A percentile compares a stretch with the other conserved stretches of the same genome.
Conservation (phyloP, 2,329 filamentous ascomycete species). For the Thelonectria rubi region DNA sequence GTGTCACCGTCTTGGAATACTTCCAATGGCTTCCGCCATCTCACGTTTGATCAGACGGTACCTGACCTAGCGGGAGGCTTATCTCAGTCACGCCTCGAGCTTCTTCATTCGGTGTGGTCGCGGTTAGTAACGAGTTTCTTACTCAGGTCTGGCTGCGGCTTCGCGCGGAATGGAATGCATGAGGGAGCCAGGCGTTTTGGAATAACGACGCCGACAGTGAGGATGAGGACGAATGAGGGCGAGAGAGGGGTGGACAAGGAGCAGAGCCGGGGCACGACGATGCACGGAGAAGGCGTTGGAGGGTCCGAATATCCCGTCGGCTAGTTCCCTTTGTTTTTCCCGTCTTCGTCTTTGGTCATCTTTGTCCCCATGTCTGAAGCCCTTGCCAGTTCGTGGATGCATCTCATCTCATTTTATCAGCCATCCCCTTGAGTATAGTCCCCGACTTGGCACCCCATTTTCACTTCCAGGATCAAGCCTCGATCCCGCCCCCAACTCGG, state of each 20-base stretch:
- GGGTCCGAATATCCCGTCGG: conserved; percentile 27
- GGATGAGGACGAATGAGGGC: not conserved
- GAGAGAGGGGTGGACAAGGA: not conserved
- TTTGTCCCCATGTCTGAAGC: conserved; percentile 21
- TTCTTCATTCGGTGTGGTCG: conserved; percentile 25
- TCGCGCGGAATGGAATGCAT: not conserved
- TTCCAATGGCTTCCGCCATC: conserved; percentile 30
- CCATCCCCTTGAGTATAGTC: conserved; percentile 24
- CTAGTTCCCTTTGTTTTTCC: conserved; percentile 18
- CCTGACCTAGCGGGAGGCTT: conserved; percentile 38
- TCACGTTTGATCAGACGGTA: conserved; percentile 33
- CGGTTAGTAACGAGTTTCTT: conserved; percentile 14
- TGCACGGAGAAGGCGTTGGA: conserved; percentile 5
- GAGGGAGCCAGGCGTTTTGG: not conserved
- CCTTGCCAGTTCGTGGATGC: conserved; percentile 32
- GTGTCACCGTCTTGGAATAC: conserved; percentile 25
- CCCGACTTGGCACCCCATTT: conserved; percentile 36
- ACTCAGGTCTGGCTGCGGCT: conserved; percentile 7
- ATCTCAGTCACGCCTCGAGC: conserved; percentile 14
- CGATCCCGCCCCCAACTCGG: conserved; percentile 31
- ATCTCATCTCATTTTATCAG: conserved; percentile 30
- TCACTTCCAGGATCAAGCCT: conserved; percentile 29
- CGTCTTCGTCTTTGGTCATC: conserved; percentile 20
- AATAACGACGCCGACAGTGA: not conserved
- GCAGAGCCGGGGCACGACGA: not conserved